A percentile compares a stretch with the other conserved stretches of the same genome.
phyloP scores from a whole-genome alignment of 139 green algal species.

The Marvania coccoides region DNA sequence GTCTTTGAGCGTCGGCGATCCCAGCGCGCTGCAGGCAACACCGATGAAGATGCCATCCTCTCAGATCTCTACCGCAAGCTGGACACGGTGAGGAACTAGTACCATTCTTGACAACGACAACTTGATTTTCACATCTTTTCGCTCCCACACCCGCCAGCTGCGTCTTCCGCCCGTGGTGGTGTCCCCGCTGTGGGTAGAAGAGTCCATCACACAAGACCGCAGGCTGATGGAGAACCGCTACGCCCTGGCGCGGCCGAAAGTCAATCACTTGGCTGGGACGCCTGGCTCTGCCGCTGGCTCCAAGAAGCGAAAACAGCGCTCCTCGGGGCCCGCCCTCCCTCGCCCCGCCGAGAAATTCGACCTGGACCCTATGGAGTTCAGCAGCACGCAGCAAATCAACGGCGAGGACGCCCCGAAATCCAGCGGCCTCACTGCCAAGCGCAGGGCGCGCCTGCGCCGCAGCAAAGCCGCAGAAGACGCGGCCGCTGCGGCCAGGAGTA shows the following conservation, averaged over 20 bases:
- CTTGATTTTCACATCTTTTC: background rate
- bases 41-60: conserved; percentile 3
- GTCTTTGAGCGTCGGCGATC: conserved; percentile 14
- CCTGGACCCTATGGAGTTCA: conserved; percentile 4
- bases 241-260: background rate
- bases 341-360: conserved; percentile 12
- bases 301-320: conserved; percentile 21
- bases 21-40: conserved; percentile 1
- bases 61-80: conserved; percentile 20
- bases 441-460: background rate
- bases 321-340: background rate
- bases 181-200: conserved; percentile 29
- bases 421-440: background rate
- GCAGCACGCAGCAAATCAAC: conserved; percentile 8
- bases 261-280: background rate
- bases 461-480: background rate
- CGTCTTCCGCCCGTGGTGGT: conserved; percentile 15
- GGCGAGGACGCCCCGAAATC: background rate
- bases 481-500: background rate
- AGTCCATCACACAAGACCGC: conserved; percentile 5
- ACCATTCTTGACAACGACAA: too few relatives aligned
- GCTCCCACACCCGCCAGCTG: background rate
- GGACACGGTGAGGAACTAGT: conserved; percentile 7
- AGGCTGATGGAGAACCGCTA: conserved; percentile 20
- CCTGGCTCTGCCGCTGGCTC: background rate